phyloP scores from a whole-genome alignment of 2,329 filamentous ascomycete species.

The Pestalotiopsis fici region DNA sequence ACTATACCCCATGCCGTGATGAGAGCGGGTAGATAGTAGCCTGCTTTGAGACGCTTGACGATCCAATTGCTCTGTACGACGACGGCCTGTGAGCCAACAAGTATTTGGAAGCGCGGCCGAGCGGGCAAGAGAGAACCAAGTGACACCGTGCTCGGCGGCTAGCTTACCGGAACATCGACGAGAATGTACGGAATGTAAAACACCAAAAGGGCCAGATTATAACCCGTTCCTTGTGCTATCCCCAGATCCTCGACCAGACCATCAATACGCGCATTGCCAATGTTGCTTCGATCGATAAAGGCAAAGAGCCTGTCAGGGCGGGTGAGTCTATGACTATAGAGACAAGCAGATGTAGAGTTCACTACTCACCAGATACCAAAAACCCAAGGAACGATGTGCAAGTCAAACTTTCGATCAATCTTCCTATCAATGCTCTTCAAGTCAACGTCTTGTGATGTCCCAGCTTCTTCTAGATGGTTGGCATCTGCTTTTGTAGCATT shows the following conservation, averaged over 20 bases:
- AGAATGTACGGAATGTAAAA: conserved; percentile 86
- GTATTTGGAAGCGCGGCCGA: not conserved
- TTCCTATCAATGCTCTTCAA: conserved; percentile 14
- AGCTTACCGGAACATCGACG: conserved; percentile 52
- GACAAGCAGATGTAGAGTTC: not conserved
- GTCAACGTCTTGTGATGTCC: not conserved
- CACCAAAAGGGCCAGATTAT: conserved; percentile 75
- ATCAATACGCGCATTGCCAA: conserved; percentile 66
- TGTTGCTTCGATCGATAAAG: conserved; percentile 77
- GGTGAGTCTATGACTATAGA: not conserved
- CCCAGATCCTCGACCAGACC: conserved; percentile 57
- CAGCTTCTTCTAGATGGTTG: conserved; percentile 11
- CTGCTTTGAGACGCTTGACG: conserved; percentile 76
- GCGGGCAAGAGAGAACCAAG: not conserved
- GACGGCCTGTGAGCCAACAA: conserved; percentile 7
- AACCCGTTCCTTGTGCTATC: conserved; percentile 61
- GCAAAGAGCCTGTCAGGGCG: conserved; percentile 4
- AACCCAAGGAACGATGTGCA: conserved; percentile 22
- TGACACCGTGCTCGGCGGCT: conserved; percentile 44
- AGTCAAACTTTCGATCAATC: conserved; percentile 21
- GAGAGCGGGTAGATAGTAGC: conserved; percentile 77
- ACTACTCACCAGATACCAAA: conserved; percentile 21
- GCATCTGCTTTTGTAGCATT: conserved; percentile 12
- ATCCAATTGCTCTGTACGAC: conserved; percentile 68
- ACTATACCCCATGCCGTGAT: conserved; percentile 73